Evolutionary conservation across 768 basidiomycete species (phyloP).

Genomic region (Naganishia kalamii): DNA sequence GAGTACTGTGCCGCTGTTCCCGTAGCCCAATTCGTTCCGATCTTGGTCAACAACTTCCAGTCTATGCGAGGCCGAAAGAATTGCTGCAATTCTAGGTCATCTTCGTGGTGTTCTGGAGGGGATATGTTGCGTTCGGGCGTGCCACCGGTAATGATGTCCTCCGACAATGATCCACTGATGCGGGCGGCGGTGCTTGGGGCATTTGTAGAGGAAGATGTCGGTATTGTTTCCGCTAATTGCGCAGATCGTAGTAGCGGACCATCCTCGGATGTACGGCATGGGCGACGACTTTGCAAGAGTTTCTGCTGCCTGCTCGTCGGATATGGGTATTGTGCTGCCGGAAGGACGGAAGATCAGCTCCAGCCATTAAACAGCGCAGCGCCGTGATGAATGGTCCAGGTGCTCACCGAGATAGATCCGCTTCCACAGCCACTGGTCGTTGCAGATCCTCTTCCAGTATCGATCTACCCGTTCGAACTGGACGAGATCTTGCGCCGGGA

Average conservation of each 20-base stretch:
- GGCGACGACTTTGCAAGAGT: too few relatives aligned
- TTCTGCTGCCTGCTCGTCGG: constrained; percentile 2
- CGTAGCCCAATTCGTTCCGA: constrained; percentile 45
- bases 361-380: not conserved
- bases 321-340: not conserved
- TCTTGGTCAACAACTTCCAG: constrained; percentile 43
- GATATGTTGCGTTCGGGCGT: too few relatives aligned
- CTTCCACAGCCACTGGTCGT: constrained; percentile 46
- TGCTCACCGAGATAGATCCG: constrained; percentile 40
- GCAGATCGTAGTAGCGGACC: too few relatives aligned
- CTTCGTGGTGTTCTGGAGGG: not conserved
- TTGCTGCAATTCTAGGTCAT: not conserved
- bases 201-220: too few relatives aligned
- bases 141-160: not conserved
- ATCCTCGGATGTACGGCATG: too few relatives aligned
- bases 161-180: too few relatives aligned
- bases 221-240: too few relatives aligned
- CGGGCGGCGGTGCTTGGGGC: too few relatives aligned
- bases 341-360: not conserved
- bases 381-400: too few relatives aligned
- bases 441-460: constrained; percentile 40
- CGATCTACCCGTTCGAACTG: constrained; percentile 35
- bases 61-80: constrained; percentile 26
- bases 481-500: constrained; percentile 33
- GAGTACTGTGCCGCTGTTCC: constrained; percentile 41